Base-by-base conservation (phyloP, 148 eudicot genomes). In the Rhododendron henanense region DNA sequence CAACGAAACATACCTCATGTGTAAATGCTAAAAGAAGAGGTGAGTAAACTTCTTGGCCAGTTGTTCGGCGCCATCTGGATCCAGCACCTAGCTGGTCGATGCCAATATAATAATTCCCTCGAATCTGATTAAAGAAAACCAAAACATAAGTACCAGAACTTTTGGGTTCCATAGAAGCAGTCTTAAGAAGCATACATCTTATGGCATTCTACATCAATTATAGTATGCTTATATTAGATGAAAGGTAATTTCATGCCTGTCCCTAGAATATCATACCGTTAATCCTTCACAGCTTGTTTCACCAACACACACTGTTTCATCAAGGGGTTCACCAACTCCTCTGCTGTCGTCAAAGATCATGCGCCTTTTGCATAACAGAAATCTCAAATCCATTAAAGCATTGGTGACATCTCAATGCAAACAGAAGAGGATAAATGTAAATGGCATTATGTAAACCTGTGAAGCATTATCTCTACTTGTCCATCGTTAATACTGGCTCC, bases 391-490 rank as follows among this genome's bases (percentile, higher is more conserved):
- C 19, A 80, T 11, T 59, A 71, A 86, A 28, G 65, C 6, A 59
- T 31, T 0, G 7, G 25, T 25, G 3, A 61, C 11, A 28, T 87
- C 55, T 77, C n/a, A 63, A 45, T 39, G 61, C 11, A 9, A 31
- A 8, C 21, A 48, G 73, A 51, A 15, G 25, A 31, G 21, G 50
- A n/a, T 25, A 28, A 47, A 47, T 45, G 41, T 19, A 86, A n/a
- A 79, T 80, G 45, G 23, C 48, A 33, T 55, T 48, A 67, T 25
- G 82, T 71, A 50, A 85, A 93, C 98, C 98, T 94, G 79, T 94
- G 98, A 81, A 96, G 94, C 98, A 96, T 94, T 47, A 96, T 85
- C 86, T 96, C 98, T 76, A 96, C 85, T 92, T 94, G 90, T 86
- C 98, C 98, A 88, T 96, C 96, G 31, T 86, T 18, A 75, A 94